Conservation (phyloP, 2,329 filamentous ascomycete genomes). For the Aciculosporium take region DNA sequence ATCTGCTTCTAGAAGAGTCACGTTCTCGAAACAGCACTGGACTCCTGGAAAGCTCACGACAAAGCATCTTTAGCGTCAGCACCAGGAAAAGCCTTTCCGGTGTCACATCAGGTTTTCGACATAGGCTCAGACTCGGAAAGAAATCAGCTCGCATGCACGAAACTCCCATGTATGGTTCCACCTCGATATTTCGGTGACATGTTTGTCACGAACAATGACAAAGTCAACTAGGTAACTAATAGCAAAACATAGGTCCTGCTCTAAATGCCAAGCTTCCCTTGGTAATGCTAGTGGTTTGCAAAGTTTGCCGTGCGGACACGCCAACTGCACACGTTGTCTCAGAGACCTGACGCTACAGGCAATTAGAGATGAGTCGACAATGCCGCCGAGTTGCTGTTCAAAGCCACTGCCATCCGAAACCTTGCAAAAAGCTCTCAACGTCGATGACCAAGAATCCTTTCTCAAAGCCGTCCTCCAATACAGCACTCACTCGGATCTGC, state of each 20-base stretch:
- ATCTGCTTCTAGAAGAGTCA: slow-evolving; percentile 28
- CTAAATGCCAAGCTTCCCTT: slow-evolving; percentile 42
- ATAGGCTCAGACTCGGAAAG: slow-evolving; percentile 27
- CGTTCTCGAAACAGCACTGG: slow-evolving; percentile 21
- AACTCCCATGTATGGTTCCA: slow-evolving; percentile 18
- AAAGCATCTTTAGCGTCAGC: slow-evolving; percentile 30
- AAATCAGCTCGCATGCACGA: slow-evolving; percentile 20
- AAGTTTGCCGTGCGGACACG: slow-evolving; percentile 42
- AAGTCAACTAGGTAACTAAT: not conserved
- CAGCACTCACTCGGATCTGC: slow-evolving; percentile 40
- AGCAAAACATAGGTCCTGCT: slow-evolving; percentile 32
- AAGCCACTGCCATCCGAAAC: slow-evolving; percentile 36
- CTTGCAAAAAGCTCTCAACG: slow-evolving; percentile 33
- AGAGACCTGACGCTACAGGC: slow-evolving; percentile 39
- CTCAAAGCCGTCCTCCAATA: slow-evolving; percentile 43
- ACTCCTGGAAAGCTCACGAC: slow-evolving; percentile 17
- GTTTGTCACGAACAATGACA: not conserved
- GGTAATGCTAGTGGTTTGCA: slow-evolving; percentile 27
- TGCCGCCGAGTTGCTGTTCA: slow-evolving; percentile 48
- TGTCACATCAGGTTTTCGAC: slow-evolving; percentile 30
- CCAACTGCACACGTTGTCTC: slow-evolving; percentile 42
- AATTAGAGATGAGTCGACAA: slow-evolving; percentile 40
- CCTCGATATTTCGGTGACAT: not conserved
- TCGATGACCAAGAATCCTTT: slow-evolving; percentile 39
- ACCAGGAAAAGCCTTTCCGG: slow-evolving; percentile 31